Evolutionary conservation across 768 basidiomycete genomes (phyloP), one percentile per base, ranked within the genome.

Genomic region (Melanogaster broomeanus): DNA sequence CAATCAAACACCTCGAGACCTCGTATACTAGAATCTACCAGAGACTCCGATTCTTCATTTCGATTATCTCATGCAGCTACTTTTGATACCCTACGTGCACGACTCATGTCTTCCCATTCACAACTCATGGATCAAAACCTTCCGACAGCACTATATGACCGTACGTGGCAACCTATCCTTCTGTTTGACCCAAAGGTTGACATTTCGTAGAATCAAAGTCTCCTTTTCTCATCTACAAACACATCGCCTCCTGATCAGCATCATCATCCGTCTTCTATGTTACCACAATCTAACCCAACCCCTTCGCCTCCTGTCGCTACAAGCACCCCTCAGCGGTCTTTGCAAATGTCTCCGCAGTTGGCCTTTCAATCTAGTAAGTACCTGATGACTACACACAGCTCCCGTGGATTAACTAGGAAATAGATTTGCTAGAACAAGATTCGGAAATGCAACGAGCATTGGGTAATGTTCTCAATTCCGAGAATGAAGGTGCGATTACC

Each of bases 371-470:
- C 86, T 9, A 84, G 87, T 86, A 61, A 56, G 77, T 67, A 45
- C 45, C 22, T 13, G 18, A 15, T 28, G 37, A 28, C 15, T 41
- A 42, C 38, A n/a, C 16, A 1, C 19, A 4, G 7, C 1, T 33
- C 55, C 22, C 7, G 45, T 38, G 38, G 22, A 44, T 52, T 57
- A 21, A 58, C 40, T 30, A 27, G 34, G 28, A 6, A 12, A 40
- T 52, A 88, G 86, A 88, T 70, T 72, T 88, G 15, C 65, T 88
- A 49, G 85, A 87, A 19, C 77, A 80, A 49, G 83, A 89, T 58
- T 84, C 85, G 3, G 85, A 85, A 58, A 88, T 89, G 87, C 83
- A 82, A 48, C 76, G 78, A 46, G 81, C 75, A 10, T 79, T 89
- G 60, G 74, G 78, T 25, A 80, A 74, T 19, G 61, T 82, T 51